Conservation (phyloP, 139 green algal species). For the Dunaliella primolecta region DNA sequence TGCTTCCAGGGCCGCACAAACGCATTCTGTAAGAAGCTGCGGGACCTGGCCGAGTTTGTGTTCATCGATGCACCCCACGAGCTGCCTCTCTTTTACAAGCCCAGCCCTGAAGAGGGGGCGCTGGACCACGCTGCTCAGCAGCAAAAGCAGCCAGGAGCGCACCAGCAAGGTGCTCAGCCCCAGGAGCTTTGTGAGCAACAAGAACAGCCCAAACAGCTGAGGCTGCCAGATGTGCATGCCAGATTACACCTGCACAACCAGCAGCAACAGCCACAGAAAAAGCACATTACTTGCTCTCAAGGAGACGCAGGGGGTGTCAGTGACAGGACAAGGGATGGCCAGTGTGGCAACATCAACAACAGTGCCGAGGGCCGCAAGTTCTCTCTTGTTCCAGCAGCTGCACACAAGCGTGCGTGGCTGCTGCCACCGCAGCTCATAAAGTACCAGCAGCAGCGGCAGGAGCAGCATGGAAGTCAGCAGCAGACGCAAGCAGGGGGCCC, state of each 20-base stretch:
- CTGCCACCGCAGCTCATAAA: slow-evolving; percentile 33
- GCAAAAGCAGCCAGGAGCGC: background rate
- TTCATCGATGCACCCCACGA: slow-evolving; percentile 82
- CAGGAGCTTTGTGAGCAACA: no score
- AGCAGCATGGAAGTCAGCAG: background rate
- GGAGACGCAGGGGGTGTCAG: no score
- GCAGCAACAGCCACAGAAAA: background rate
- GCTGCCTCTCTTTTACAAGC: slow-evolving; percentile 54
- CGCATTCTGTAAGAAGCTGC: slow-evolving; percentile 60
- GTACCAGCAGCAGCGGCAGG: slow-evolving; percentile 7
- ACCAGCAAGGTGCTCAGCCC: background rate
- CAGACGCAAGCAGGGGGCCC: background rate
- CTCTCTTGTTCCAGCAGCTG: no score
- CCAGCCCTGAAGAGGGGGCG: background rate
- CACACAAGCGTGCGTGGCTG: slow-evolving; percentile 42
- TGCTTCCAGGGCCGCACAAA: slow-evolving; percentile 61
- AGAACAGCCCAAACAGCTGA: no score
- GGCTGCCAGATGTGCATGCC: no score
- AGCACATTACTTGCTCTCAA: no score
- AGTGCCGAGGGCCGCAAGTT: no score
- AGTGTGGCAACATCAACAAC: no score
- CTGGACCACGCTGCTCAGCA: background rate
- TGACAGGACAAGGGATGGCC: no score
- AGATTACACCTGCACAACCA: slow-evolving; percentile 5
- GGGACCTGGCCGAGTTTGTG: slow-evolving; percentile 60